A percentile compares a stretch with the other conserved stretches of the same genome.
Evolutionary conservation across 2,329 filamentous ascomycete genomes (phyloP).

Genomic region (Alternaria burnsii): DNA sequence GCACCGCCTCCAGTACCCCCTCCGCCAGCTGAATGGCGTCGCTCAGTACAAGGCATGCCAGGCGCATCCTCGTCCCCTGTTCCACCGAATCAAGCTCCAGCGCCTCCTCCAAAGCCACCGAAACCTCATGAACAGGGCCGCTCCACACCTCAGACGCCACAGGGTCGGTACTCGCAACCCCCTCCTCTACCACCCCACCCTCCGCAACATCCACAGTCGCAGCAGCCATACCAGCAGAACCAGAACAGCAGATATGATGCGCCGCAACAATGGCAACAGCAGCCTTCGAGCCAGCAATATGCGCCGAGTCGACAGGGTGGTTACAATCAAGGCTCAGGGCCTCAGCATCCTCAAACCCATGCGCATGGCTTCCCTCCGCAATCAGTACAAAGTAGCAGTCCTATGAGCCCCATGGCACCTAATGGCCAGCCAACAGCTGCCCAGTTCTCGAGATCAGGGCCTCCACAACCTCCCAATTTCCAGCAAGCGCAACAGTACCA

Average conservation of each 20-base stretch:
- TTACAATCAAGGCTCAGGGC: constrained; percentile 36
- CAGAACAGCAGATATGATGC: constrained; percentile 31
- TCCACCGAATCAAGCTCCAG: constrained; percentile 35
- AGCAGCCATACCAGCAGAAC: constrained; percentile 28
- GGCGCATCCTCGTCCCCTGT: constrained; percentile 49
- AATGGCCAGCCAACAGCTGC: constrained; percentile 33
- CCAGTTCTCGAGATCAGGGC: constrained; percentile 33
- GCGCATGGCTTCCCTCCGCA: constrained; percentile 33
- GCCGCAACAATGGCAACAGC: constrained; percentile 31
- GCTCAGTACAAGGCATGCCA: constrained; percentile 42
- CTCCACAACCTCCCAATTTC: constrained; percentile 24
- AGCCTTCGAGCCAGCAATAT: constrained; percentile 23
- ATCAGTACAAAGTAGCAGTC: constrained; percentile 42
- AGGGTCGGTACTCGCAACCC: constrained; percentile 42
- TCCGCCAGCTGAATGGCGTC: constrained; percentile 67
- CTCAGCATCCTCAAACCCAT: constrained; percentile 37
- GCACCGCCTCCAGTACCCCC: constrained; percentile 66
- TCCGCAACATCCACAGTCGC: constrained; percentile 35
- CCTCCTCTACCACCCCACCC: constrained; percentile 46
- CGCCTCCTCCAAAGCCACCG: constrained; percentile 60
- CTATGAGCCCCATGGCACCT: constrained; percentile 49
- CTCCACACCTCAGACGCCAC: constrained; percentile 34
- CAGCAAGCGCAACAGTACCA: constrained; percentile 29
- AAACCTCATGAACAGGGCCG: constrained; percentile 44
- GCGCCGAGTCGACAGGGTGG: constrained; percentile 30